phyloP scores from a whole-genome alignment of 805 yeast genomes.

The Candida dendrica region DNA sequence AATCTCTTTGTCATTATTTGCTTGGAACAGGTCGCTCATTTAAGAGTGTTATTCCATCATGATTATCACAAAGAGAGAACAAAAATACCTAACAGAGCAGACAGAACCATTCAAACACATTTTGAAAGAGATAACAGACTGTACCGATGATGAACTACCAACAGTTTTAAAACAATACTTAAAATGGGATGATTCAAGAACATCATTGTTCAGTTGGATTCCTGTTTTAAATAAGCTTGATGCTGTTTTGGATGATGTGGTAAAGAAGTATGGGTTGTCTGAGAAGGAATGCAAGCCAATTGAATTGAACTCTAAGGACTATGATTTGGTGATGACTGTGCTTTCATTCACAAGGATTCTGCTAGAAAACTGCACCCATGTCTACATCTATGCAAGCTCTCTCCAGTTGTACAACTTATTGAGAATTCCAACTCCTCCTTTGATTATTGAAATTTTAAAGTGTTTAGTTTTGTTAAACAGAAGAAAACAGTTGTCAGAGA shows the following conservation, averaged over 20 bases:
- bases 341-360: conserved; percentile 56
- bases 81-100: conserved; percentile 14
- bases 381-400: conserved; percentile 60
- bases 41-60: conserved; percentile 6
- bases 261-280: conserved; percentile 45
- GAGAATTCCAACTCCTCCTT: conserved; percentile 49
- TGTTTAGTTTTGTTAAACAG: conserved; percentile 31
- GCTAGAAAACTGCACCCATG: conserved; percentile 61
- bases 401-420: conserved; percentile 54
- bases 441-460: conserved; percentile 54
- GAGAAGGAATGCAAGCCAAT: conserved; percentile 39
- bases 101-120: conserved; percentile 27
- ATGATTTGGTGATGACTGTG: conserved; percentile 38
- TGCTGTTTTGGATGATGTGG: conserved; percentile 45
- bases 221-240: conserved; percentile 73
- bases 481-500: conserved; percentile 17
- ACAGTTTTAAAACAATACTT: conserved; percentile 28
- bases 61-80: conserved; percentile 21
- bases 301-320: conserved; percentile 40
- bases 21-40: too few species aligned
- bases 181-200: conserved; percentile 57
- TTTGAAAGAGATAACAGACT: conserved; percentile 30
- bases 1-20: too few species aligned
- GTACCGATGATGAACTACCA: conserved; percentile 34
- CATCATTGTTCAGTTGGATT: conserved; percentile 72